A percentile compares a stretch with the other conserved stretches of the same genome.
Evolutionary conservation across 2,329 filamentous ascomycete genomes (phyloP).

Genomic region (Colletotrichum orchidophilum): DNA sequence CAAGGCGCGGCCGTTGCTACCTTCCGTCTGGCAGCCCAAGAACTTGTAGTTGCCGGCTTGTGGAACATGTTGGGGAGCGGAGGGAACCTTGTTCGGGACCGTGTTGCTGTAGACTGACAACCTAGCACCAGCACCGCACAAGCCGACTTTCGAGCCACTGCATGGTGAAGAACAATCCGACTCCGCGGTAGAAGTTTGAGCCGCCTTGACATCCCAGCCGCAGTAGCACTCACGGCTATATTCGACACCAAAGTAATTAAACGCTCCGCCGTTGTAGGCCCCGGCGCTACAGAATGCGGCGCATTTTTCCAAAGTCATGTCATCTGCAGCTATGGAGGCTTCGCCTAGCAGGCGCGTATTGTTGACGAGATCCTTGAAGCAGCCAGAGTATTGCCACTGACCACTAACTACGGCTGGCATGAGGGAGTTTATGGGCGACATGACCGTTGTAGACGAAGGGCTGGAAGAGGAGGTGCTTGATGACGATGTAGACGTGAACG

Average conservation of each 20-base stretch:
- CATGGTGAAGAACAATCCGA: slow-evolving; percentile 35
- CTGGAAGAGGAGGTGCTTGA: slow-evolving; percentile 18
- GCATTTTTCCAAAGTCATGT: slow-evolving; percentile 38
- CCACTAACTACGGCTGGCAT: slow-evolving; percentile 26
- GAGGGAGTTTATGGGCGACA: slow-evolving; percentile 32
- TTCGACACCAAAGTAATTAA: slow-evolving; percentile 40
- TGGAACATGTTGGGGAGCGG: slow-evolving; percentile 29
- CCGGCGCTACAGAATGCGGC: slow-evolving; percentile 37
- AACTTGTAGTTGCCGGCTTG: slow-evolving; percentile 35
- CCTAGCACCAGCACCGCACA: slow-evolving; percentile 35
- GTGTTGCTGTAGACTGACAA: slow-evolving; percentile 38
- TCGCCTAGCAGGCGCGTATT: slow-evolving; percentile 27
- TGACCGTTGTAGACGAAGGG: slow-evolving; percentile 14
- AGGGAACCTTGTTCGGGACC: slow-evolving; percentile 27
- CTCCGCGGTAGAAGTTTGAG: slow-evolving; percentile 32
- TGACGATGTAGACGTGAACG: slow-evolving; percentile 6
- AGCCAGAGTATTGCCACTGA: slow-evolving; percentile 38
- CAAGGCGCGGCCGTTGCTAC: slow-evolving; percentile 35
- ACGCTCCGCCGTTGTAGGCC: slow-evolving; percentile 32
- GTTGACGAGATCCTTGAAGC: slow-evolving; percentile 38
- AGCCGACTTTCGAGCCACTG: slow-evolving; percentile 16
- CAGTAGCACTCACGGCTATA: slow-evolving; percentile 38
- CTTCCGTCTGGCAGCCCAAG: slow-evolving; percentile 38
- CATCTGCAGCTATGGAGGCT: slow-evolving; percentile 30
- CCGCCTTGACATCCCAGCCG: slow-evolving; percentile 34